These are phyloP conservation scores for Tardiomyces blankii DNA, from an alignment of 1,139 yeast genomes.

Conservation along the genomic window DNA sequence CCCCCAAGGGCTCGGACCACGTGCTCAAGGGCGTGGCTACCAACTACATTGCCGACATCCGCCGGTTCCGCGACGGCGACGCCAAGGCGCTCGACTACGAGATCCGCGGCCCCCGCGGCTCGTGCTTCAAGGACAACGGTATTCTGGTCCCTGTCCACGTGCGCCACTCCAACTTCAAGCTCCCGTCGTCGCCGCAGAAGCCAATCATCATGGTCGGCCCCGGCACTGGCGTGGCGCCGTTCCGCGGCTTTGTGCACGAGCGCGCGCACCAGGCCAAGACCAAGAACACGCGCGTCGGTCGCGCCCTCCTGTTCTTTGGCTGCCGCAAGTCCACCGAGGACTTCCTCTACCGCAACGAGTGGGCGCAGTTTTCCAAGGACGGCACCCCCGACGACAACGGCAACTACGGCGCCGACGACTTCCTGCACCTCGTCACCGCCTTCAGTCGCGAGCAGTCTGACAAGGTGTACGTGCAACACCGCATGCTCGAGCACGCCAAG, in stretches of 20 bases:
- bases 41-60: slow-evolving; percentile 68
- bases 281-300: slow-evolving; percentile 53
- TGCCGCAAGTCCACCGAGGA: slow-evolving; percentile 70
- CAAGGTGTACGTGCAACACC: slow-evolving; percentile 86
- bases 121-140: slow-evolving; percentile 27
- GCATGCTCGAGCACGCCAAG: slow-evolving; percentile 44
- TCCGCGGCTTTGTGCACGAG: slow-evolving; percentile 87
- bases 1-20: slow-evolving; percentile 30
- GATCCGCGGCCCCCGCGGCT: slow-evolving; percentile 69
- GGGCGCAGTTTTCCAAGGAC: slow-evolving; percentile 38
- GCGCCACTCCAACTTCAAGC: slow-evolving; percentile 88
- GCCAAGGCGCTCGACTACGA: slow-evolving; percentile 45
- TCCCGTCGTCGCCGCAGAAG: slow-evolving; percentile 75
- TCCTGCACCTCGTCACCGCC: slow-evolving; percentile 54
- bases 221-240: slow-evolving; percentile 98
- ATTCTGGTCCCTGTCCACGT: slow-evolving; percentile 79
- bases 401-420: slow-evolving; percentile 11
- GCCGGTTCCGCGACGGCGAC: slow-evolving; percentile 48
- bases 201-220: slow-evolving; percentile 95
- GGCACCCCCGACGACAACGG: slow-evolving; percentile 17
- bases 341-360: slow-evolving; percentile 74
- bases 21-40: slow-evolving; percentile 81
- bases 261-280: slow-evolving; percentile 44
- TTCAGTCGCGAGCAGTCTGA: slow-evolving; percentile 58
- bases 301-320: slow-evolving; percentile 72